These are phyloP conservation scores for Candida pseudofarinosa DNA, from an alignment of 805 yeast genomes.

Conservation along the genomic window DNA sequence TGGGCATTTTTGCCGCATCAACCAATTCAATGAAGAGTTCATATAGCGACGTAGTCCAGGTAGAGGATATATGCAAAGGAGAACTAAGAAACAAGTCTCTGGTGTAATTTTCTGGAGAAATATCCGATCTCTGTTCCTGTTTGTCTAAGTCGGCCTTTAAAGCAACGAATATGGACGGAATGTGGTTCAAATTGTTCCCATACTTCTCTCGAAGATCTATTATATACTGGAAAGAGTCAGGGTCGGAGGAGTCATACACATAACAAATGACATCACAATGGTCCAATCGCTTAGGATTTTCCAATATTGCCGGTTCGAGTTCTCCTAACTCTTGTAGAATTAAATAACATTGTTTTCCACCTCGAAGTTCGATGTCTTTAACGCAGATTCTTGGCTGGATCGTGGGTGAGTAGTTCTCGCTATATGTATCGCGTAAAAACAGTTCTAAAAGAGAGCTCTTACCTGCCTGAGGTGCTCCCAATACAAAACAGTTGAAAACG, in stretches of 20 bases:
- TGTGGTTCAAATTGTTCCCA: conserved; percentile 50
- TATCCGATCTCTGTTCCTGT: conserved; percentile 83
- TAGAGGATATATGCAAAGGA: conserved; percentile 86
- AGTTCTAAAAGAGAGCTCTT: conserved; percentile 81
- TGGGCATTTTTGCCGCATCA: conserved; percentile 81
- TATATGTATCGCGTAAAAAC: conserved; percentile 69
- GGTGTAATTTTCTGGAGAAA: conserved; percentile 86
- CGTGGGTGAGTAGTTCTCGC: conserved; percentile 75
- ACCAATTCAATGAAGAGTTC: conserved; percentile 85
- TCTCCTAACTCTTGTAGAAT: conserved; percentile 90
- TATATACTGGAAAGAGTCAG: conserved; percentile 84
- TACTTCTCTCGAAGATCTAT: conserved; percentile 64
- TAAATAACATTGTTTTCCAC: conserved; percentile 93
- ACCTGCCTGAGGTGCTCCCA: conserved; percentile 86
- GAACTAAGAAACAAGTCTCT: conserved; percentile 62
- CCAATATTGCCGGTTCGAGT: conserved; percentile 75
- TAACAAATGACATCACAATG: conserved; percentile 90
- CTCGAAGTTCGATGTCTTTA: conserved; percentile 87
- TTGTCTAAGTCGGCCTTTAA: conserved; percentile 92
- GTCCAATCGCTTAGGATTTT: conserved; percentile 61
- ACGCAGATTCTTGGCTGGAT: conserved; percentile 78
- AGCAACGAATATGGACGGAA: conserved; percentile 88
- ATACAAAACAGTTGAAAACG: conserved; percentile 82
- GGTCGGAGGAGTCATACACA: conserved; percentile 92
- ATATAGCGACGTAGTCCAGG: conserved; percentile 82